These are phyloP conservation scores for Cadophora luteo-olivacea DNA, from an alignment of 2,329 filamentous ascomycete genomes.

Conservation along the genomic window DNA sequence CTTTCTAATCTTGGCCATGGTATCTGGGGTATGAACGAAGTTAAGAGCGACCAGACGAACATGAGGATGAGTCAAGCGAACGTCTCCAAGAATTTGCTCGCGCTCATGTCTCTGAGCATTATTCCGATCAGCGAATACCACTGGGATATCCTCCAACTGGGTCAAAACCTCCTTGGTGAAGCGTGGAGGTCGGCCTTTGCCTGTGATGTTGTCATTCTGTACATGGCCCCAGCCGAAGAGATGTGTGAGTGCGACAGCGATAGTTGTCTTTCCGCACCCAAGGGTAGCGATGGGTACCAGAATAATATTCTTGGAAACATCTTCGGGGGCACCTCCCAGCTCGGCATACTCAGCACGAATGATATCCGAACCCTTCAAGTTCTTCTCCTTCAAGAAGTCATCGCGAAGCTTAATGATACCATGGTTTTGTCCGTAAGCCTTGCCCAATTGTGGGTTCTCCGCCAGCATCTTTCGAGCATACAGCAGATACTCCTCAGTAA, in stretches of 20 bases:
- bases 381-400: conserved; percentile 83
- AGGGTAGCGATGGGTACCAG: conserved; percentile 93
- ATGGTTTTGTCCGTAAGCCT: conserved; percentile 84
- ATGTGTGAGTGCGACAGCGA: conserved; percentile 80
- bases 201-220: conserved; percentile 95
- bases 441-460: conserved; percentile 69
- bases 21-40: conserved; percentile 75
- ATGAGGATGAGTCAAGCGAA: conserved; percentile 65
- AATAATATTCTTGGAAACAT: conserved; percentile 72
- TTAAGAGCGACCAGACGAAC: conserved; percentile 84
- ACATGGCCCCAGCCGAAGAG: conserved; percentile 92
- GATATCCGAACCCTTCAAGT: conserved; percentile 87
- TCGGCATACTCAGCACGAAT: conserved; percentile 74
- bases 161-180: conserved; percentile 77
- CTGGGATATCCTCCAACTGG: conserved; percentile 67
- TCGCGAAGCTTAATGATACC: conserved; percentile 92
- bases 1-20: conserved; percentile 74
- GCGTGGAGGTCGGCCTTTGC: conserved; percentile 75
- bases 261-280: conserved; percentile 95
- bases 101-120: conserved; percentile 91
- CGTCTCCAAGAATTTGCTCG: conserved; percentile 83
- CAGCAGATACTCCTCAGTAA: conserved; percentile 88
- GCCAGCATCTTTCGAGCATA: conserved; percentile 80
- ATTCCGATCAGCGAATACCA: conserved; percentile 91
- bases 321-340: conserved; percentile 54